Evolutionary conservation across 768 basidiomycete genomes (phyloP).

Genomic region (Leccinum uliginosum): DNA sequence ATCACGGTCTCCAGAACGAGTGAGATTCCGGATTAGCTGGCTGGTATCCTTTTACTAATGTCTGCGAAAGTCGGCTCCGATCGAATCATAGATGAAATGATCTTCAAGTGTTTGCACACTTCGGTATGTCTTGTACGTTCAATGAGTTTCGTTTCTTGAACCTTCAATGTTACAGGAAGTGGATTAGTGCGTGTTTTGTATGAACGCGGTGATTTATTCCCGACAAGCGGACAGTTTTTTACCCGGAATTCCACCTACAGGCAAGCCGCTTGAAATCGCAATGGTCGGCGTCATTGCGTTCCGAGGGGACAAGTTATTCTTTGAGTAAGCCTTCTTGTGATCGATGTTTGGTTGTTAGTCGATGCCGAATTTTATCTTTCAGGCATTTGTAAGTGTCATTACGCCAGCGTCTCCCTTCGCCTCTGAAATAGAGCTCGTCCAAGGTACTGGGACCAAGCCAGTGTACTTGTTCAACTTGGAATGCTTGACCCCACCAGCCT

Average conservation of each 20-base stretch:
- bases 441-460: conserved; percentile 51
- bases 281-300: conserved; percentile 44
- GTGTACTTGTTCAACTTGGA: conserved; percentile 40
- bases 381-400: conserved; percentile 20
- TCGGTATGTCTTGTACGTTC: conserved; percentile 20
- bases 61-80: conserved; percentile 35
- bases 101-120: conserved; percentile 40
- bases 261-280: conserved; percentile 38
- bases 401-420: not conserved
- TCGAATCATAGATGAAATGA: conserved; percentile 45
- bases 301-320: conserved; percentile 46
- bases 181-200: conserved; percentile 31
- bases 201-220: not conserved
- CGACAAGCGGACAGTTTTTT: conserved; percentile 20
- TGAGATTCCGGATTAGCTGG: conserved; percentile 12
- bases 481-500: conserved; percentile 30
- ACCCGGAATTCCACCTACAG: conserved; percentile 35
- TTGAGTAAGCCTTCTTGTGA: conserved; percentile 33
- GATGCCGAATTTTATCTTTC: not conserved
- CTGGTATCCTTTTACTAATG: not conserved
- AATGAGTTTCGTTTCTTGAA: not conserved
- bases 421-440: not conserved
- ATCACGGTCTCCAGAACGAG: conserved; percentile 40
- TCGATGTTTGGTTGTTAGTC: not conserved
- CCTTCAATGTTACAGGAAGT: conserved; percentile 31